Evolutionary conservation across 2,329 filamentous ascomycete genomes (phyloP).

Genomic region (Hypoxylon sp.): DNA sequence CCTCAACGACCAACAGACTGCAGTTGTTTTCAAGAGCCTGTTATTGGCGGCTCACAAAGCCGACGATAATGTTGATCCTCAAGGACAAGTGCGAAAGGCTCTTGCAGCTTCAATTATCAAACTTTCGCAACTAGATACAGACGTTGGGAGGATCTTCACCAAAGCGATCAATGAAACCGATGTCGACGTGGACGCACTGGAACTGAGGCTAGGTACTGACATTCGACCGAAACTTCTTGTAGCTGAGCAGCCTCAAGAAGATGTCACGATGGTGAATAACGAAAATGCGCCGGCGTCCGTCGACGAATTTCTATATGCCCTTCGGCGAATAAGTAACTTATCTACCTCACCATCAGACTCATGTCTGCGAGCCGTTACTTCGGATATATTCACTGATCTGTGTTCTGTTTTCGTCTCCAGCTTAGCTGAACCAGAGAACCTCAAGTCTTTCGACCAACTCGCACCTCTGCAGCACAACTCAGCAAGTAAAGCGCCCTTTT

Average conservation of each 20-base stretch:
- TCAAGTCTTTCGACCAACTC: constrained; percentile 68
- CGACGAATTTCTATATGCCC: constrained; percentile 50
- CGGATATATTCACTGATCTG: constrained; percentile 70
- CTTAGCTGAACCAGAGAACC: constrained; percentile 52
- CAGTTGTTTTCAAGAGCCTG: constrained; percentile 76
- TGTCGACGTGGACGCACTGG: constrained; percentile 80
- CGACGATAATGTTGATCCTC: constrained; percentile 67
- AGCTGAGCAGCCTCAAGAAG: constrained; percentile 64
- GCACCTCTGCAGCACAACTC: constrained; percentile 68
- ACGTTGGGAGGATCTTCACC: constrained; percentile 74
- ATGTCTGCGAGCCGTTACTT: constrained; percentile 67
- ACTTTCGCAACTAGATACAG: constrained; percentile 72
- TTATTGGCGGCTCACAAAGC: constrained; percentile 73
- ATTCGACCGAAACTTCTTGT: constrained; percentile 72
- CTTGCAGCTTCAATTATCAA: constrained; percentile 77
- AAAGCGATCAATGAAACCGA: constrained; percentile 76
- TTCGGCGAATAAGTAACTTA: constrained; percentile 51
- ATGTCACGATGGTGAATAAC: constrained; percentile 64
- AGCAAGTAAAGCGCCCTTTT: constrained; percentile 74
- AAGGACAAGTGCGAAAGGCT: constrained; percentile 72
- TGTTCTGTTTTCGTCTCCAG: constrained; percentile 69
- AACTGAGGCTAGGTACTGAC: constrained; percentile 80
- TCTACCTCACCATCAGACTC: constrained; percentile 59
- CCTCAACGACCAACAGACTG: constrained; percentile 73
- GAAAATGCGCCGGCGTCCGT: constrained; percentile 23